Evolutionary conservation across 148 eudicot species (phyloP).

Genomic region (Spergularia bocconei): DNA sequence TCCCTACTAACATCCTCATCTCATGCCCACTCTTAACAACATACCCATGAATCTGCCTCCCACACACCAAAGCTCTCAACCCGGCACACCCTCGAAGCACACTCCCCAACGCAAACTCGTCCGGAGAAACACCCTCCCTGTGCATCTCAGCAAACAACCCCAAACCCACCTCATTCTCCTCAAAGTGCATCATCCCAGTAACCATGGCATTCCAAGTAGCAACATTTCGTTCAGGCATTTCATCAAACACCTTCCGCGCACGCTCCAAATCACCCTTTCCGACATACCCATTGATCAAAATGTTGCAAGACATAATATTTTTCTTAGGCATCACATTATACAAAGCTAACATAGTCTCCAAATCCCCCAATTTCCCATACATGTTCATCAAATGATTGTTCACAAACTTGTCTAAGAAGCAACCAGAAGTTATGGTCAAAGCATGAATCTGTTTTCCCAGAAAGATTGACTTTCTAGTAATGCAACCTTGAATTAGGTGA

Average conservation of each 20-base stretch:
- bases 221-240: constrained; percentile 65
- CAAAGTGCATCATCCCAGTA: constrained; percentile 55
- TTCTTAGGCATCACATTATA: constrained; percentile 53
- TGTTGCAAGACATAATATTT: constrained; percentile 76
- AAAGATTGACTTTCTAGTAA: constrained; percentile 38
- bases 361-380: constrained; percentile 54
- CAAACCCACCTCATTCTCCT: constrained; percentile 60
- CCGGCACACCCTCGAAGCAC: constrained; percentile 84
- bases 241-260: constrained; percentile 56
- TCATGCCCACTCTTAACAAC: constrained; percentile 50
- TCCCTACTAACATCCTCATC: constrained; percentile 50
- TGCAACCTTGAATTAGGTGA: constrained; percentile 53
- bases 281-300: constrained; percentile 62
- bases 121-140: constrained; percentile 56
- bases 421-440: constrained; percentile 55
- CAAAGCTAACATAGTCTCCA: constrained; percentile 36
- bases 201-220: constrained; percentile 92
- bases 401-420: constrained; percentile 48
- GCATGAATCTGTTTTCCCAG: constrained; percentile 63
- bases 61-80: constrained; percentile 43
- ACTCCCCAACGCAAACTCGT: constrained; percentile 66
- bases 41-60: constrained; percentile 68
- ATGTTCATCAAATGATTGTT: constrained; percentile 62
- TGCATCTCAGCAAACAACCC: constrained; percentile 53
- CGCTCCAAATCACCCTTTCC: constrained; percentile 49